Conservation (phyloP, 192 early-diverging fungal species). For the Diversispora epigaea region DNA sequence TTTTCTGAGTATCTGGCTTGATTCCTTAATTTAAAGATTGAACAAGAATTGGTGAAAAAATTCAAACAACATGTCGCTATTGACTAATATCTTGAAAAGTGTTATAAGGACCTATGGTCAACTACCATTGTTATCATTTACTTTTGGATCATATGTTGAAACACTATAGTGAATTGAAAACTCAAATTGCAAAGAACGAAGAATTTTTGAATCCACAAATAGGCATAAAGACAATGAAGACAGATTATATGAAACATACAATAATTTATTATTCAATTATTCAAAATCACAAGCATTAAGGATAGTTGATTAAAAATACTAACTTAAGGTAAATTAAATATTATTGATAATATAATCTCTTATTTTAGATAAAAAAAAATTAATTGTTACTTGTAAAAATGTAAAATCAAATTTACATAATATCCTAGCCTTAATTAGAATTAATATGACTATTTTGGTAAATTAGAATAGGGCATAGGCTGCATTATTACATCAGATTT, state of each 20-base stretch:
- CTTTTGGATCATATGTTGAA: conserved; percentile 18
- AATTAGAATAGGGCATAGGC: no score
- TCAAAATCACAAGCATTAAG: neutral
- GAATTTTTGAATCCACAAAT: neutral
- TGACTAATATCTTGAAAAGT: neutral
- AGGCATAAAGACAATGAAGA: conserved; percentile 18
- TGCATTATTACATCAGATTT: no score
- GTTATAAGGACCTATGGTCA: neutral
- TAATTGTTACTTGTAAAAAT: conserved; percentile 5
- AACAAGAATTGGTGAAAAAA: neutral
- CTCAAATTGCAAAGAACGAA: conserved; percentile 2
- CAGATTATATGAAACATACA: conserved; percentile 6
- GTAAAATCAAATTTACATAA: no score
- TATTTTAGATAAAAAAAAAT: neutral
- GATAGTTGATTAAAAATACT: neutral
- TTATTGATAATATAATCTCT: neutral
- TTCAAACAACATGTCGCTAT: neutral
- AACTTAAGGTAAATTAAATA: neutral
- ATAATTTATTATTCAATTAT: conserved; percentile 9
- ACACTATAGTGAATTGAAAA: conserved; percentile 10
- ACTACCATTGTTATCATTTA: conserved; percentile 15
- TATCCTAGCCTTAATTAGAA: no score
- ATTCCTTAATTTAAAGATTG: conserved; percentile 19
- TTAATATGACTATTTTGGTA: no score
- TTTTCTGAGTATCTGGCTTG: conserved; percentile 11